phyloP scores from a whole-genome alignment of 1,284 basidiomycete species.

The Ganoderma resinaceum region DNA sequence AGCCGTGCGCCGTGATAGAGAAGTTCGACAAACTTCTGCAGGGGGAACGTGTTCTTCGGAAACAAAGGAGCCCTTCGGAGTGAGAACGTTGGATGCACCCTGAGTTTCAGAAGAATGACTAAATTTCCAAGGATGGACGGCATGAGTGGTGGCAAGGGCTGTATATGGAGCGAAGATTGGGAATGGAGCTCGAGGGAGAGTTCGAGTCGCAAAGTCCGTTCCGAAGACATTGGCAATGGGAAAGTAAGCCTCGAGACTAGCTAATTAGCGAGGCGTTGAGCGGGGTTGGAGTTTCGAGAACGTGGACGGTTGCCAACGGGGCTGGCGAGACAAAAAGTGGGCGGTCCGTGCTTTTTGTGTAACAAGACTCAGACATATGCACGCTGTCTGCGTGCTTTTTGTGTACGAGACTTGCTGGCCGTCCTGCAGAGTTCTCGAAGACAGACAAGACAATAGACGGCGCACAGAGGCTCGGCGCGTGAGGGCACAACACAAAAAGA shows the following conservation, averaged over 20 bases:
- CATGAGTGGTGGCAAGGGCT: neutral
- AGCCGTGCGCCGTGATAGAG: neutral
- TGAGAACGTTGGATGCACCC: neutral
- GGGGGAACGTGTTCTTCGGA: conserved; percentile 12
- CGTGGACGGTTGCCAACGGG: conserved; percentile 26
- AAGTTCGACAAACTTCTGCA: neutral
- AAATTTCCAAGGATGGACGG: neutral
- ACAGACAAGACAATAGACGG: conserved; percentile 35
- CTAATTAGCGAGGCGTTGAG: conserved; percentile 5
- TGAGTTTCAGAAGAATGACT: neutral
- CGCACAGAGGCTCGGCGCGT: conserved; percentile 33
- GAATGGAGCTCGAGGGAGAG: neutral
- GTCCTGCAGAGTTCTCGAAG: conserved; percentile 32
- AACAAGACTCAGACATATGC: conserved; percentile 27
- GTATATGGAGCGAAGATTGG: conserved; percentile 5
- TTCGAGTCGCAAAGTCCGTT: conserved; percentile 19
- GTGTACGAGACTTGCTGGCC: conserved; percentile 22
- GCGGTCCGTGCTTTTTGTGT: conserved; percentile 34
- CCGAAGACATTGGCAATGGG: conserved; percentile 6
- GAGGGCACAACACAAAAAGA: conserved; percentile 37
- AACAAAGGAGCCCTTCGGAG: conserved; percentile 2
- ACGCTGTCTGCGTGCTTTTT: conserved; percentile 33
- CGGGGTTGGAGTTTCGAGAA: conserved; percentile 24
- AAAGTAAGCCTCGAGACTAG: neutral
- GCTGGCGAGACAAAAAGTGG: conserved; percentile 30